phyloP scores from a whole-genome alignment of 352 stramenopile genomes.

The Pythium coloratum region DNA sequence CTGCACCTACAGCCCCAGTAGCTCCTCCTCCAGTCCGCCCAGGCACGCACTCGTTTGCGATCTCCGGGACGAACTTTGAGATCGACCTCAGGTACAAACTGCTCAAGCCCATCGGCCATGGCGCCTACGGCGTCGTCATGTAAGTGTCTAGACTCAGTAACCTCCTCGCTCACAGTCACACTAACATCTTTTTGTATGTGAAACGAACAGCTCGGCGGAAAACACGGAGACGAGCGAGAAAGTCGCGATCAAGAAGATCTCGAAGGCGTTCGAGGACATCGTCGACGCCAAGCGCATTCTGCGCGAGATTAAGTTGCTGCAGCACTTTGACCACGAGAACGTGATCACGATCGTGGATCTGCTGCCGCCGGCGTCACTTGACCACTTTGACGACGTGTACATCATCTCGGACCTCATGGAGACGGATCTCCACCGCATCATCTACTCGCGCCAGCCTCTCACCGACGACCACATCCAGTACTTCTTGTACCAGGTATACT shows the following conservation, averaged over 20 bases:
- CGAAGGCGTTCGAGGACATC: conserved; percentile 95
- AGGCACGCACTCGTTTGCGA: conserved; percentile 76
- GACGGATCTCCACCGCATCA: conserved; percentile 97
- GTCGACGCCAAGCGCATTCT: conserved; percentile 99
- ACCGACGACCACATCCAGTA: conserved; percentile 94
- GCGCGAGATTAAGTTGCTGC: conserved; percentile 94
- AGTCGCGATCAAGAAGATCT: conserved; percentile 90
- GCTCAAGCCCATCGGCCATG: conserved; percentile 94
- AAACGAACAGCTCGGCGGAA: conserved; percentile 58
- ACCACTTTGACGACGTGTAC: conserved; percentile 97
- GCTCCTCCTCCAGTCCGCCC: conserved; percentile 31
- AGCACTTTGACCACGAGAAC: conserved; percentile 94
- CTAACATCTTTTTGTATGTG: neutral
- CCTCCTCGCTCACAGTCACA: conserved; percentile 1
- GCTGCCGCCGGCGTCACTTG: conserved; percentile 90
- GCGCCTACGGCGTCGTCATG: conserved; percentile 94
- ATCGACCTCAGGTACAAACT: conserved; percentile 94
- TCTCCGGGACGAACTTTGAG: conserved; percentile 89
- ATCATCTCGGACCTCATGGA: conserved; percentile 98
- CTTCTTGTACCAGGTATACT: conserved; percentile 87
- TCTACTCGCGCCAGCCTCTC: conserved; percentile 94
- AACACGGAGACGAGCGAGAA: conserved; percentile 84
- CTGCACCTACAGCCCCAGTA: conserved; percentile 5
- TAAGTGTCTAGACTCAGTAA: conserved; percentile 29
- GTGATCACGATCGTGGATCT: conserved; percentile 96